Conservation (phyloP, 2,329 filamentous ascomycete genomes). For the Zasmidium cellare region DNA sequence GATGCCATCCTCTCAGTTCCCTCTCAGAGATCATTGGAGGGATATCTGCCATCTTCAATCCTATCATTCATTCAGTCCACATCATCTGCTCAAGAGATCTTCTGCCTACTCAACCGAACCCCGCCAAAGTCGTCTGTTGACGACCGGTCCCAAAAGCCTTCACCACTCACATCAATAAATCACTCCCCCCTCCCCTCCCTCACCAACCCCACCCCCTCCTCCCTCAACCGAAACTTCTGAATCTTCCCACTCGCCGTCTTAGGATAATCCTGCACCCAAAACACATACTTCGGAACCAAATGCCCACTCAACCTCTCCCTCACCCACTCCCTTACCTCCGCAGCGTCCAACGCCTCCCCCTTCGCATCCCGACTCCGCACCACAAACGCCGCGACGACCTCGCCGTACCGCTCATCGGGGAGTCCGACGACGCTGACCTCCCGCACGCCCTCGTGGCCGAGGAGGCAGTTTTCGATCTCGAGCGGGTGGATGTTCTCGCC, state of each 20-base stretch:
- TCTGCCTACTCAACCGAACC: too few relatives aligned
- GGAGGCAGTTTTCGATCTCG: constrained; percentile 86
- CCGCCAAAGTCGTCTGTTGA: too few relatives aligned
- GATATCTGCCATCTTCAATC: too few relatives aligned
- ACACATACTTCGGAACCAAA: constrained; percentile 37
- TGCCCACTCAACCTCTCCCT: constrained; percentile 69
- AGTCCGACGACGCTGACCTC: constrained; percentile 85
- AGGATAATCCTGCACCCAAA: constrained; percentile 61
- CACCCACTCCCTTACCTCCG: constrained; percentile 72
- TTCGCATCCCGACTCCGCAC: constrained; percentile 52
- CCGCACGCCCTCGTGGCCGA: constrained; percentile 67
- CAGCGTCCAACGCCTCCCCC: constrained; percentile 51
- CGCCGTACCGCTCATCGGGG: constrained; percentile 78
- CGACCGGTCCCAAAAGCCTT: too few relatives aligned
- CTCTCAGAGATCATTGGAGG: too few relatives aligned
- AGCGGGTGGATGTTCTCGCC: constrained; percentile 96
- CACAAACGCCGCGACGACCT: constrained; percentile 83
- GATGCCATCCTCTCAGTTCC: too few relatives aligned
- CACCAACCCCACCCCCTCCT: constrained; percentile 58
- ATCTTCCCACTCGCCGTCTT: constrained; percentile 98
- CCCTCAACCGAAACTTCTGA: constrained; percentile 84
- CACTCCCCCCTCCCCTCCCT: constrained; percentile 38
- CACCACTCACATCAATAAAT: too few relatives aligned
- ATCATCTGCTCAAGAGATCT: too few relatives aligned
- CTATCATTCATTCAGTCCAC: too few relatives aligned